A percentile compares a stretch with the other conserved stretches of the same genome.
These are phyloP conservation scores for Avena sativa DNA, from an alignment of 176 grass and related monocot genomes.

Conservation along the genomic window DNA sequence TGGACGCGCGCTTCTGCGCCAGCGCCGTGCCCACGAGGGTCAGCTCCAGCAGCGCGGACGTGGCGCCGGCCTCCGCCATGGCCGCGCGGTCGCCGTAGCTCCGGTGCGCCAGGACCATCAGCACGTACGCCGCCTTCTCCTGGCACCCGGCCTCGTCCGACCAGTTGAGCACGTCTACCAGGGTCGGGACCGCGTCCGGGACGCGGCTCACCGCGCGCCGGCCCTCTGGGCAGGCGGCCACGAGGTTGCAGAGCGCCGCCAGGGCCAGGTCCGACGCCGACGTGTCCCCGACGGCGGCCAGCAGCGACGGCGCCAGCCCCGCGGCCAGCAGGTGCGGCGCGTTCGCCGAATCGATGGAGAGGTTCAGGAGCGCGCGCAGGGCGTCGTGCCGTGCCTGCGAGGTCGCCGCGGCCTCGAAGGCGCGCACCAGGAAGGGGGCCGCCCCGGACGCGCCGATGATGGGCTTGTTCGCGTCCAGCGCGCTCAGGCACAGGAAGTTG, in stretches of 20 bases:
- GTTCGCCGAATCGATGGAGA: constrained; percentile 75
- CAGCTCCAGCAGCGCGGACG: constrained; percentile 84
- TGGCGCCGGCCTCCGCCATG: constrained; percentile 72
- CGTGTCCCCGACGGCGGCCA: constrained; percentile 54
- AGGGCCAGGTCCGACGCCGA: constrained; percentile 63
- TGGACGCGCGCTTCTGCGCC: constrained; percentile 90
- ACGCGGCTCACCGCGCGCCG: constrained; percentile 62
- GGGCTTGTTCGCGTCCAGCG: constrained; percentile 80
- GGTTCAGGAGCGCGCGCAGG: constrained; percentile 84
- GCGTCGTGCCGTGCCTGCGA: constrained; percentile 64
- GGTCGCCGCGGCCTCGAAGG: constrained; percentile 44
- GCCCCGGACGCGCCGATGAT: constrained; percentile 83
- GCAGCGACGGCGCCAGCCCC: constrained; percentile 55
- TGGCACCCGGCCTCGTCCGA: constrained; percentile 76
- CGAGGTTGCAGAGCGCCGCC: constrained; percentile 78
- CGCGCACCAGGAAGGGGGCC: constrained; percentile 54
- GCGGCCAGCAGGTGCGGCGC: constrained; percentile 62
- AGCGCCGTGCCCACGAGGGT: constrained; percentile 81
- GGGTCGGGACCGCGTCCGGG: constrained; percentile 50
- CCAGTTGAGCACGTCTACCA: constrained; percentile 91
- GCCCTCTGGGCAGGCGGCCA: constrained; percentile 64
- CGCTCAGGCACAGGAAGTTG: constrained; percentile 96
- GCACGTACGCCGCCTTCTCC: constrained; percentile 87
- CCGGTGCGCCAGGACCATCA: constrained; percentile 96
- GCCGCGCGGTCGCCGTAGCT: constrained; percentile 58